Base-by-base conservation (phyloP, 2,329 filamentous ascomycete genomes). In the Fusarium sp. region DNA sequence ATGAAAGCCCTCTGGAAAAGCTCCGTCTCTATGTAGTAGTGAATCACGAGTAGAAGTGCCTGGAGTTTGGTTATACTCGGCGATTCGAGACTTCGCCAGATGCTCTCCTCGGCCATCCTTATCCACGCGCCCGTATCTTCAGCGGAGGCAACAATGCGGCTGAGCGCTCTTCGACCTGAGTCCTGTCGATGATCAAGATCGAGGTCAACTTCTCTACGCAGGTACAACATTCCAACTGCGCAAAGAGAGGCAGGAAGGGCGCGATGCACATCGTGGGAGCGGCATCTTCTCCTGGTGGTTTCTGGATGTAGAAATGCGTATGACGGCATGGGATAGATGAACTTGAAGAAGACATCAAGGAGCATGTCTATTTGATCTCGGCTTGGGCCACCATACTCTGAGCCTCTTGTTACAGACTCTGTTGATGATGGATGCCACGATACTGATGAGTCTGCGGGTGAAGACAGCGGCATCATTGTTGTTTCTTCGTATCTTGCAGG, bases 311-410 rank as follows among this genome's bases (percentile, higher is more conserved):
- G 15, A 3, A 50, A 50, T 30, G 14, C 28, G 28, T 50, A 50
- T 30, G 47, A 50, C 6, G 47, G 28, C 47, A 50, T 50, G 3
- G 47, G 47, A 7, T 50, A 50, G 11, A 50, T 30, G 28, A 50
- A 50, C 22, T 13, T 30, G 47, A 50, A 50, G 22, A 50, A 50
- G 11, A 30, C 15, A 3, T 50, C 47, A 4, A 50, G 47, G 20
- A 50, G 28, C 0, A 2, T 13, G 15, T 50, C 47, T 18, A 30
- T 1, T 30, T 30, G 28, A 18, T 18, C 8, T 0, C 20, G 47
- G 20, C 47, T 50, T 9, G 47, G 47, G 47, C 28, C 28, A 8
- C 5, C 10, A 2, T 18, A 13, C 0, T 5, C 47, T n/a, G 28
- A 30, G 22, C 10, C 11, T n/a, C 15, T n/a, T 30, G 15, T 7